A percentile compares a stretch with the other conserved stretches of the same genome.
These are phyloP conservation scores for Termitomyces sp. DNA, from an alignment of 768 basidiomycete species.

Conservation along the genomic window DNA sequence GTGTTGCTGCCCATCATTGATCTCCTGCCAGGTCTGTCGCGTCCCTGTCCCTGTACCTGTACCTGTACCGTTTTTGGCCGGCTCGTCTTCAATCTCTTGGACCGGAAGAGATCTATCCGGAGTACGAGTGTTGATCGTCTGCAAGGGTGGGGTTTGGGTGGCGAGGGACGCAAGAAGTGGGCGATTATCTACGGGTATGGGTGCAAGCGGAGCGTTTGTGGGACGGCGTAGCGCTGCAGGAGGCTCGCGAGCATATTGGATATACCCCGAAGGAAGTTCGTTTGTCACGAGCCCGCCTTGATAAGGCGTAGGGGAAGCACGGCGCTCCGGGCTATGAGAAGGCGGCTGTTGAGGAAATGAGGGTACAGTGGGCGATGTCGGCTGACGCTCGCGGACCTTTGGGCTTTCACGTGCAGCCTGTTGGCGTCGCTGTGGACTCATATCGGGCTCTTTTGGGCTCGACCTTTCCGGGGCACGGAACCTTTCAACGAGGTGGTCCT, in stretches of 20 bases:
- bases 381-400: slow-evolving; percentile 30
- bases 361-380: slow-evolving; percentile 26
- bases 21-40: slow-evolving; percentile 17
- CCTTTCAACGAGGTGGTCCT: slow-evolving; percentile 34
- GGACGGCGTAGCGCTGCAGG: slow-evolving; percentile 16
- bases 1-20: slow-evolving; percentile 24
- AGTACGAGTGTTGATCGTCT: slow-evolving; percentile 46
- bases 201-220: slow-evolving; percentile 11
- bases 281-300: too few relatives aligned
- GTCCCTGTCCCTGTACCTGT: slow-evolving; percentile 14
- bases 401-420: slow-evolving; percentile 42
- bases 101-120: slow-evolving; percentile 72
- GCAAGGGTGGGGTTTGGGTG: slow-evolving; percentile 52
- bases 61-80: slow-evolving; percentile 23
- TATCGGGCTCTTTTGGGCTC: slow-evolving; percentile 50
- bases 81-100: slow-evolving; percentile 72
- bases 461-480: slow-evolving; percentile 40
- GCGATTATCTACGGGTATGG: slow-evolving; percentile 18
- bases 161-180: slow-evolving; percentile 28
- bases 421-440: slow-evolving; percentile 28
- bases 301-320: slow-evolving; percentile 37
- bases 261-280: too few relatives aligned
- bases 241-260: too few relatives aligned
- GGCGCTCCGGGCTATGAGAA: slow-evolving; percentile 47
- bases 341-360: slow-evolving; percentile 16